These are phyloP conservation scores for Tetracladium marchalianum DNA, from an alignment of 495 filamentous ascomycete genomes.

Conservation along the genomic window DNA sequence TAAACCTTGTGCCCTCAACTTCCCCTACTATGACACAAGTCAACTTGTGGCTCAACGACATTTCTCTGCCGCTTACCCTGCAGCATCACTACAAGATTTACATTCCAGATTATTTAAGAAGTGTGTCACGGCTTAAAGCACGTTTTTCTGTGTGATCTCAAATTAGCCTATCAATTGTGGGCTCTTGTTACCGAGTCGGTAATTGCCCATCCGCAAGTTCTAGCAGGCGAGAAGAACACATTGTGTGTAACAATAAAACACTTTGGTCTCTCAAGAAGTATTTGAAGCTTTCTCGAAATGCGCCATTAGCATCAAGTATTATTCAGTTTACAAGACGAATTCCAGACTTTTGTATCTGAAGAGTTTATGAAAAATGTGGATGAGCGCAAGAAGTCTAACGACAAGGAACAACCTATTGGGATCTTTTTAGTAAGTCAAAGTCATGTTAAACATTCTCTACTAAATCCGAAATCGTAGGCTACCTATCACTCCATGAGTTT, in stretches of 20 bases:
- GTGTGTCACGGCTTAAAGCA: conserved; percentile 11
- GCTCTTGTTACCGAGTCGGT: conserved; percentile 14
- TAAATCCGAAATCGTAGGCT: too few relatives aligned
- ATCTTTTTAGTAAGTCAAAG: too few relatives aligned
- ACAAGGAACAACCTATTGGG: too few relatives aligned
- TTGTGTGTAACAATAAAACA: conserved; percentile 27
- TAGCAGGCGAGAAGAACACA: too few relatives aligned
- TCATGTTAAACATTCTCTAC: too few relatives aligned
- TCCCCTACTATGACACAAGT: conserved; percentile 22
- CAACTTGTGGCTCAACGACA: conserved; percentile 17
- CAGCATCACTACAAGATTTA: conserved; percentile 19
- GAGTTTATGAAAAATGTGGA: too few relatives aligned
- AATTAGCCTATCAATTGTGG: conserved; percentile 14
- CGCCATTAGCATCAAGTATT: too few relatives aligned
- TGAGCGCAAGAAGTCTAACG: too few relatives aligned
- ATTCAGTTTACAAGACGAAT: too few relatives aligned
- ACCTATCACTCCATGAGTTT: too few relatives aligned
- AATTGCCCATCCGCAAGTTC: conserved; percentile 3
- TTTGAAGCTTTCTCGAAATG: too few relatives aligned
- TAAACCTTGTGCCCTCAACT: conserved; percentile 21
- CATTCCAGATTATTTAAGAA: conserved; percentile 19
- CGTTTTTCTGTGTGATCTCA: conserved; percentile 19
- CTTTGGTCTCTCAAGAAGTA: conserved; percentile 28
- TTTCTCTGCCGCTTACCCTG: conserved; percentile 19
- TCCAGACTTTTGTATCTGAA: too few relatives aligned